Conservation (phyloP, 2,329 filamentous ascomycete genomes). For the Grosmannia clavigera region DNA sequence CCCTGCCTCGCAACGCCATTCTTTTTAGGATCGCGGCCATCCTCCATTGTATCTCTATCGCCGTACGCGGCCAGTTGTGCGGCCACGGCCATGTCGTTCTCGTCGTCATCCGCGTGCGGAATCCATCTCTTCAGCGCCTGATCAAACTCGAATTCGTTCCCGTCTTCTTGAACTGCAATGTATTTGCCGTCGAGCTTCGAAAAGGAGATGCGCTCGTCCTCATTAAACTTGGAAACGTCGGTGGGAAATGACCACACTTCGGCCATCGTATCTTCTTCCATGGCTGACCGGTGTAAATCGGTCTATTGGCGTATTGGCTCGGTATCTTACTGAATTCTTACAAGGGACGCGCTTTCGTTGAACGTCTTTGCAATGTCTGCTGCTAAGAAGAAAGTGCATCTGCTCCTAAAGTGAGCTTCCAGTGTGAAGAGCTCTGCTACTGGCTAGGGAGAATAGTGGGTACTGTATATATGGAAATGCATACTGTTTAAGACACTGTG, state of each 20-base stretch:
- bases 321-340: background rate
- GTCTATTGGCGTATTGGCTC: background rate
- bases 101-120: conserved; percentile 28
- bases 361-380: background rate
- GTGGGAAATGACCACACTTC: conserved; percentile 38
- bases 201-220: conserved; percentile 74
- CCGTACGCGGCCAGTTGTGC: background rate
- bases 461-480: too few relatives aligned
- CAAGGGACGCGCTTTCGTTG: background rate
- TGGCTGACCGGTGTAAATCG: background rate
- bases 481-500: background rate
- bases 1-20: conserved; percentile 13
- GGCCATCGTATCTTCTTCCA: conserved; percentile 11
- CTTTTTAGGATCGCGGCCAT: background rate
- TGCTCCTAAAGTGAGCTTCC: background rate
- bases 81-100: conserved; percentile 12
- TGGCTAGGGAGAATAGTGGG: background rate
- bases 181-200: conserved; percentile 74
- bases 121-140: conserved; percentile 61
- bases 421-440: background rate
- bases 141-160: conserved; percentile 77
- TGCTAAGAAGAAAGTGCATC: background rate
- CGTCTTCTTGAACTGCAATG: conserved; percentile 73
- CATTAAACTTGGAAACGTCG: conserved; percentile 56
- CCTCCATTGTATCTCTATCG: background rate